These are phyloP conservation scores for Lantana camara DNA, from an alignment of 257 asterid genomes.

Conservation along the genomic window DNA sequence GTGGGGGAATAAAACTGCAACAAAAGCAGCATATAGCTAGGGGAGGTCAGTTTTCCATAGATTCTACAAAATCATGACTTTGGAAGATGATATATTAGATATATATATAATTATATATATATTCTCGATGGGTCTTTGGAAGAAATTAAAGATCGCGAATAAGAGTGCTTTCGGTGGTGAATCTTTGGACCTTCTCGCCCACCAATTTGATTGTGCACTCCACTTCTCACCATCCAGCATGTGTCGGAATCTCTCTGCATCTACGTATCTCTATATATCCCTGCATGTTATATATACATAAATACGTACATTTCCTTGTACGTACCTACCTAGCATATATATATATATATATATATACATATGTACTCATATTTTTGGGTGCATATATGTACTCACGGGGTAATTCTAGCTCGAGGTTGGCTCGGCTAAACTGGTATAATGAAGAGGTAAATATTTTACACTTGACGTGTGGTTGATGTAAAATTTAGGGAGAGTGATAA, in stretches of 20 bases:
- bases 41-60: conserved; percentile 24
- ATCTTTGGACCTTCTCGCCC: conserved; percentile 40
- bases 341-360: too few species aligned
- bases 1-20: background rate
- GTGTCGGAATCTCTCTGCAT: conserved; percentile 3
- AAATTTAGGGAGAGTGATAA: too few species aligned
- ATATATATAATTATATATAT: background rate
- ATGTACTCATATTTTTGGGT: too few species aligned
- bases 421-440: too few species aligned
- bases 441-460: too few species aligned
- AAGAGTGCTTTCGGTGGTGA: conserved; percentile 49
- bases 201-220: conserved; percentile 30
- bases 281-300: background rate
- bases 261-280: background rate
- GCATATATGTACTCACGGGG: too few species aligned
- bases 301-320: background rate
- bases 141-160: conserved; percentile 24
- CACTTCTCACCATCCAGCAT: background rate
- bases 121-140: conserved; percentile 15
- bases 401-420: too few species aligned
- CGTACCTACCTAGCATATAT: background rate
- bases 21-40: background rate
- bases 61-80: conserved; percentile 26
- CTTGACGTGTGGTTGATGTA: too few species aligned
- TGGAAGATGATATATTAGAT: background rate